Evolutionary conservation across 148 eudicot species (phyloP), one percentile per base, ranked within the genome.

Genomic region (Fagopyrum homotropicum): DNA sequence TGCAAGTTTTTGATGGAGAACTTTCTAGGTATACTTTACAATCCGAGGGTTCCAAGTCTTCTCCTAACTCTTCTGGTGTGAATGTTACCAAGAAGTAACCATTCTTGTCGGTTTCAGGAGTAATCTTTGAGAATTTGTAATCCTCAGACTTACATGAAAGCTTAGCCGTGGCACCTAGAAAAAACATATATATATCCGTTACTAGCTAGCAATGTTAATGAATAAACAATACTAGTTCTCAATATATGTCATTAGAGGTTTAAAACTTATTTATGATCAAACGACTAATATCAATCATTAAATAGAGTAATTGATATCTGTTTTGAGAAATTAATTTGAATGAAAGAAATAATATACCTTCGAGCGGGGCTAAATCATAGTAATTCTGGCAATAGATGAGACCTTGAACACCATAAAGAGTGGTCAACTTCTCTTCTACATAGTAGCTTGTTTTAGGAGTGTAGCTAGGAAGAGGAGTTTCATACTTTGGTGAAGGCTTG

Each of bases 81-180:
- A 80, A 80, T 54, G 83, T 80, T 22, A 79, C 83, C 35, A 80
- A 59, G 70, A 73, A 81, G 56, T 77, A 81, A 43, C 83, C 83
- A 48, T 77, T 81, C n/a, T 77, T 74, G 17, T 81, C 80, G 4
- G 83, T 77, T 77, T 81, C 77, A 0, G 80, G 80, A 4, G 80
- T 77, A 30, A 47, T 14, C 61, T 35, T 73, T 19, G 83, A 73
- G 63, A 77, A 80, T 16, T 48, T 77, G 9, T 73, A 19, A 63
- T 68, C 64, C 71, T 80, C 48, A 45, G 74, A 56, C 69, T 73
- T 54, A 69, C 83, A 80, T 7, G 77, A 54, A 19, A 80, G 74
- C 49, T 73, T 77, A 2, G 77, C 79, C 8, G 73, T 63, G 7
- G 80, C 83, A 7, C 83, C 83, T 80, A 74, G 3, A 45, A 1